Conservation (phyloP, 805 yeast genomes). For the Myxozyma sirexii region DNA sequence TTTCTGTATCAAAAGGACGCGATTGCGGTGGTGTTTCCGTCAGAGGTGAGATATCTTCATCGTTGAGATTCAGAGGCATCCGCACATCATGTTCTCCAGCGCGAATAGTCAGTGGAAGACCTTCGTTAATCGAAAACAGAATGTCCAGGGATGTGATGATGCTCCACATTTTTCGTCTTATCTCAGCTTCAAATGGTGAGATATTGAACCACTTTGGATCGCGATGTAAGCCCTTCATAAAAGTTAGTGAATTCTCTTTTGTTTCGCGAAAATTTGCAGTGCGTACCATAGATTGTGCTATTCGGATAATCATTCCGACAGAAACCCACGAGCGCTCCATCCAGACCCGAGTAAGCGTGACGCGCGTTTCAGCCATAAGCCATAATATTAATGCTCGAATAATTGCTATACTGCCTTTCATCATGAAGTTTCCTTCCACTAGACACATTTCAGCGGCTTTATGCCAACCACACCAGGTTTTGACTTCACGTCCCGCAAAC, state of each 20-base stretch:
- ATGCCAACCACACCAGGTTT: slow-evolving; percentile 38
- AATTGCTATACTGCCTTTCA: slow-evolving; percentile 40
- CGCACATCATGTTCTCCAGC: slow-evolving; percentile 38
- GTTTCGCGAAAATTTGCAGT: background rate
- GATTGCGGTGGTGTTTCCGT: slow-evolving; percentile 29
- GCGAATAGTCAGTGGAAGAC: slow-evolving; percentile 40
- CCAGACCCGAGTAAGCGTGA: slow-evolving; percentile 30
- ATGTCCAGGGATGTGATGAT: slow-evolving; percentile 36
- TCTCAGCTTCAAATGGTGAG: slow-evolving; percentile 40
- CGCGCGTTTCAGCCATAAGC: slow-evolving; percentile 38
- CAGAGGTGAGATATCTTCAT: slow-evolving; percentile 35
- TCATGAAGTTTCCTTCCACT: slow-evolving; percentile 39
- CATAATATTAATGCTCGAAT: slow-evolving; percentile 40
- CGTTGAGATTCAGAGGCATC: slow-evolving; percentile 37
- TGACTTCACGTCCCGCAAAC: slow-evolving; percentile 29
- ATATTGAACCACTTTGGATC: slow-evolving; percentile 43
- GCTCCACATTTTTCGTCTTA: slow-evolving; percentile 40
- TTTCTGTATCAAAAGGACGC: slow-evolving; percentile 27
- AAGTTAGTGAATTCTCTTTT: background rate
- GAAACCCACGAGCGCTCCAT: slow-evolving; percentile 39
- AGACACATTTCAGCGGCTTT: slow-evolving; percentile 40
- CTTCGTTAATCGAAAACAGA: slow-evolving; percentile 38
- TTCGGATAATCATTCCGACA: slow-evolving; percentile 39
- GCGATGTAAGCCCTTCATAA: slow-evolving; percentile 40
- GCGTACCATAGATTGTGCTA: slow-evolving; percentile 41